Percentiles rank a stretch among this genome's conserved stretches.
These are phyloP conservation scores for Prunus campanulata DNA, from an alignment of 306 rosid genomes.

Conservation along the genomic window DNA sequence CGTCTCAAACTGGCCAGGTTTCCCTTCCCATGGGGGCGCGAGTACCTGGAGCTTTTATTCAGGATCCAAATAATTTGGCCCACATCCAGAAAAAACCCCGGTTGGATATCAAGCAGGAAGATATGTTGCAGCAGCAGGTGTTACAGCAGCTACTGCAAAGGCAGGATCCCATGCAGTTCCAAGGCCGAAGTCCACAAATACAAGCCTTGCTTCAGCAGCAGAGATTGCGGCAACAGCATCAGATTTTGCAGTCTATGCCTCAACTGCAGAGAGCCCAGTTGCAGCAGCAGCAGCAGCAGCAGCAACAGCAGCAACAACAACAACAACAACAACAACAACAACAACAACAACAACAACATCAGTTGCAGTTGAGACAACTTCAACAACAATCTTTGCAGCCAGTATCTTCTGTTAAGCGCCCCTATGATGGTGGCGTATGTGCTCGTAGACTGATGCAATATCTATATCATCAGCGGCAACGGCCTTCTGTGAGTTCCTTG, in stretches of 20 bases:
- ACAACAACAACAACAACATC: too few species aligned
- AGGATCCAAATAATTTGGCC: constrained; percentile 64
- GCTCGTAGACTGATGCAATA: constrained; percentile 96
- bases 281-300: constrained; percentile 65
- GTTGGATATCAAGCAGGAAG: constrained; percentile 83
- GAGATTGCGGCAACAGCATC: constrained; percentile 60
- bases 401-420: constrained; percentile 58
- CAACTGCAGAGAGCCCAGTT: constrained; percentile 73
- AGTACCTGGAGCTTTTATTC: constrained; percentile 60
- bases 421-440: constrained; percentile 82
- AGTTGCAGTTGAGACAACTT: constrained; percentile 70
- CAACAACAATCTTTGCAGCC: constrained; percentile 84
- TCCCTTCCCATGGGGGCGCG: constrained; percentile 57
- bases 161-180: constrained; percentile 75
- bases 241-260: constrained; percentile 83
- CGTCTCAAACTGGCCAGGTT: constrained; percentile 59
- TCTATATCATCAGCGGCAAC: constrained; percentile 87
- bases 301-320: constrained; percentile 25
- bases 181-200: constrained; percentile 67
- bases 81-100: constrained; percentile 78
- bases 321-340: constrained; percentile 8
- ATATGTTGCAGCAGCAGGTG: constrained; percentile 71
- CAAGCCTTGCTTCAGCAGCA: constrained; percentile 88
- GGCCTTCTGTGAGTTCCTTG: constrained; percentile 62
- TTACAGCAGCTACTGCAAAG: constrained; percentile 83